These are phyloP conservation scores for Nicotiana tabacum DNA, from an alignment of 257 asterid genomes.

Conservation along the genomic window DNA sequence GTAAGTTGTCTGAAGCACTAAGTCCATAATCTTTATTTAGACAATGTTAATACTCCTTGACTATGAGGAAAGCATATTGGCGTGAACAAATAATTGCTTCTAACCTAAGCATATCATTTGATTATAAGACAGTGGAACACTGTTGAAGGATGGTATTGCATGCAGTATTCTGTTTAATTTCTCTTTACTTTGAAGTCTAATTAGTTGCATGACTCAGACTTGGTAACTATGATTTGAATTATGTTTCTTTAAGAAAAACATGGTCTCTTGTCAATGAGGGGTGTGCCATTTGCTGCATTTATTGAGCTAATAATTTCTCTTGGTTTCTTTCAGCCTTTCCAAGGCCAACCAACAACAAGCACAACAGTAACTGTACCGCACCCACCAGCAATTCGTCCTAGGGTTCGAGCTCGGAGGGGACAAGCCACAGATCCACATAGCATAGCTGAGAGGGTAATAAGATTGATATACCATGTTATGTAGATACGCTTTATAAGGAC, in stretches of 20 bases:
- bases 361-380: slow-evolving; percentile 59
- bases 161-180: background rate
- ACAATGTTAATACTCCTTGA: background rate
- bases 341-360: slow-evolving; percentile 64
- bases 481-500: background rate
- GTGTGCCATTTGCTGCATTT: background rate
- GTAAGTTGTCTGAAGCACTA: background rate
- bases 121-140: background rate
- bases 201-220: background rate
- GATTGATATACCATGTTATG: background rate
- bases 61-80: background rate
- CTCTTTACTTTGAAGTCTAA: background rate
- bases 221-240: background rate
- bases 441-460: slow-evolving; percentile 77
- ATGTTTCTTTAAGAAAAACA: background rate
- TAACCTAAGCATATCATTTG: background rate
- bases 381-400: slow-evolving; percentile 70
- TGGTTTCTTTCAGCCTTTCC: slow-evolving; percentile 46
- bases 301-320: slow-evolving; percentile 5
- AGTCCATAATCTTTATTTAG: background rate
- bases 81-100: too few relatives aligned
- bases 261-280: background rate
- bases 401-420: slow-evolving; percentile 84
- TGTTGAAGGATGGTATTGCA: background rate
- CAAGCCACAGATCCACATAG: slow-evolving; percentile 97